phyloP scores from a whole-genome alignment of 2,329 filamentous ascomycete genomes.

The Colletotrichum sp. region DNA sequence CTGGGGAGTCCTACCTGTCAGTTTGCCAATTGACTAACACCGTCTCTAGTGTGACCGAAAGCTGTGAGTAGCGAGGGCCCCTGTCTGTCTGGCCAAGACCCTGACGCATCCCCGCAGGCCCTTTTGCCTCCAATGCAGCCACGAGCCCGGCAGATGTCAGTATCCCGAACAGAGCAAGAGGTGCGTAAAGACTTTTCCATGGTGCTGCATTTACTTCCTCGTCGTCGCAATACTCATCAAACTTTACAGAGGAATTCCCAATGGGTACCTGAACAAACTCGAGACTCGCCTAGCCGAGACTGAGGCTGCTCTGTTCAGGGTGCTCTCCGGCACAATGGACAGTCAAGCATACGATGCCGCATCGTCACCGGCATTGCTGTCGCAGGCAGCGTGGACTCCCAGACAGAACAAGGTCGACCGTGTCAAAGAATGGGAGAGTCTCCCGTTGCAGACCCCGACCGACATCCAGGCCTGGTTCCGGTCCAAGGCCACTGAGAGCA shows the following conservation, averaged over 20 bases:
- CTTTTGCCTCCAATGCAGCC: constrained; percentile 32
- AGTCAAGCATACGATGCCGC: not conserved
- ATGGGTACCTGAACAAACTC: constrained; percentile 42
- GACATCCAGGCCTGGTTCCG: constrained; percentile 28
- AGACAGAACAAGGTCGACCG: constrained; percentile 29
- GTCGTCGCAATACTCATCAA: not conserved
- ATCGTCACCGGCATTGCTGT: not conserved
- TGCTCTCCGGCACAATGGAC: constrained; percentile 17
- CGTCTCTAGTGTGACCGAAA: constrained; percentile 15
- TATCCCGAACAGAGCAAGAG: constrained; percentile 38
- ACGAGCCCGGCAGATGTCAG: constrained; percentile 32
- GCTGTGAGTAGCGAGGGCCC: constrained; percentile 2
- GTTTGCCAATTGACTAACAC: not conserved
- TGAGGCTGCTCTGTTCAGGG: constrained; percentile 29
- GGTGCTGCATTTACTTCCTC: not conserved
- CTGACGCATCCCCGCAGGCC: constrained; percentile 25
- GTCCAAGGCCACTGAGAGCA: not conserved
- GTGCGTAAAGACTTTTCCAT: constrained; percentile 4
- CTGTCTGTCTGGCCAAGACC: not conserved
- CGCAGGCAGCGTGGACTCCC: constrained; percentile 2
- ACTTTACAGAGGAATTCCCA: constrained; percentile 33
- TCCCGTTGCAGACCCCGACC: constrained; percentile 22
- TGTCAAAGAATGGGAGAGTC: constrained; percentile 31
- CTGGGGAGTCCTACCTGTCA: not conserved
- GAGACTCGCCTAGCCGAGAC: constrained; percentile 40